Evolutionary conservation across 1,139 yeast genomes (phyloP).

Genomic region (Yamadazyma dendronema): DNA sequence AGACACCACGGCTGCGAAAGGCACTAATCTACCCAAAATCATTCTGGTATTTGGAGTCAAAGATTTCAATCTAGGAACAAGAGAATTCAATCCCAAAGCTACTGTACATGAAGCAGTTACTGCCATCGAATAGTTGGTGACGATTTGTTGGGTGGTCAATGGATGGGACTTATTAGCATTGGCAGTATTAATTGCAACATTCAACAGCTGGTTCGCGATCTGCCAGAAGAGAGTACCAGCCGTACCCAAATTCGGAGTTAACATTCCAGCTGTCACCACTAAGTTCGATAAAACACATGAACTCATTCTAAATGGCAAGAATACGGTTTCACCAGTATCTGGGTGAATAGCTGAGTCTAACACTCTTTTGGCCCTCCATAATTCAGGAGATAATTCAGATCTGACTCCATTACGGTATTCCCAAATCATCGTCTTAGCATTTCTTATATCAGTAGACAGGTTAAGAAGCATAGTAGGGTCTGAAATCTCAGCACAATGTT

Average conservation of each 20-base stretch:
- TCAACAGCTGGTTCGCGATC: slow-evolving; percentile 91
- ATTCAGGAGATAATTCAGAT: slow-evolving; percentile 66
- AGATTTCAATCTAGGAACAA: slow-evolving; percentile 77
- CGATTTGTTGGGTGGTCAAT: slow-evolving; percentile 70
- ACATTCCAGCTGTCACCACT: slow-evolving; percentile 96
- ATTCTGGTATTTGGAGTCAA: slow-evolving; percentile 66
- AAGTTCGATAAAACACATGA: slow-evolving; percentile 89
- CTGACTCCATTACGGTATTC: slow-evolving; percentile 70
- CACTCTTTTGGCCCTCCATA: slow-evolving; percentile 86
- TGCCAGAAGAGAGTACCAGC: slow-evolving; percentile 96
- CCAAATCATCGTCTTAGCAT: slow-evolving; percentile 64
- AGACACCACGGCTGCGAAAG: slow-evolving; percentile 96
- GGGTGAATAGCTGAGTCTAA: slow-evolving; percentile 91
- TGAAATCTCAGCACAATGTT: slow-evolving; percentile 88
- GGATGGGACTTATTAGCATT: slow-evolving; percentile 96
- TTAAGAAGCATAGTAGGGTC: slow-evolving; percentile 89
- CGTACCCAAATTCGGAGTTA: slow-evolving; percentile 88
- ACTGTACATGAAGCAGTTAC: slow-evolving; percentile 94
- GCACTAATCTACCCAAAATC: slow-evolving; percentile 81
- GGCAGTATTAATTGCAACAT: slow-evolving; percentile 95
- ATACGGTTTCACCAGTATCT: slow-evolving; percentile 90
- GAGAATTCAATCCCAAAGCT: slow-evolving; percentile 84
- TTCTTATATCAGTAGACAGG: slow-evolving; percentile 58
- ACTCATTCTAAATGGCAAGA: slow-evolving; percentile 95
- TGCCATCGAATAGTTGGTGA: slow-evolving; percentile 79